Conservation (phyloP, 768 basidiomycete species). For the Tylopilus sp. region DNA sequence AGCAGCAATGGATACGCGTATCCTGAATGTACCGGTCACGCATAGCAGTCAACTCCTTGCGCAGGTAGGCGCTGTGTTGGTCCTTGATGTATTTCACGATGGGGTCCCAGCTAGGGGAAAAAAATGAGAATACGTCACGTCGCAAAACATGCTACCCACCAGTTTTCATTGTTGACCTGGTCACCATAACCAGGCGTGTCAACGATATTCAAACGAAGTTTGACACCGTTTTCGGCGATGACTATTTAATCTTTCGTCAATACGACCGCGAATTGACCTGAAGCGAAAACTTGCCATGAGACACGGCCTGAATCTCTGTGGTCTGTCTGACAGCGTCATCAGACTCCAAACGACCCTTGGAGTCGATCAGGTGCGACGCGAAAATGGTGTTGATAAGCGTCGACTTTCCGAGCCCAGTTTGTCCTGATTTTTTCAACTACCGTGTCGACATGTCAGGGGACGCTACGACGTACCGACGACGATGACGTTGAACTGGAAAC, state of each 20-base stretch:
- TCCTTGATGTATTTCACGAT: slow-evolving; percentile 99
- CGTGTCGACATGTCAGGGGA: background rate
- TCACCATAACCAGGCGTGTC: slow-evolving; percentile 99
- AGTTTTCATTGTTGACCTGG: slow-evolving; percentile 98
- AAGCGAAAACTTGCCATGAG: slow-evolving; percentile 63
- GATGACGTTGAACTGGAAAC: slow-evolving; percentile 99
- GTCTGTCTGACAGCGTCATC: slow-evolving; percentile 93
- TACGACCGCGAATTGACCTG: background rate
- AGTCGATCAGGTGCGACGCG: slow-evolving; percentile 96
- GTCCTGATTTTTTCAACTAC: slow-evolving; percentile 49
- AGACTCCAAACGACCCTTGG: slow-evolving; percentile 87
- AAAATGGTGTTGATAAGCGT: slow-evolving; percentile 99
- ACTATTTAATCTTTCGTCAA: slow-evolving; percentile 45
- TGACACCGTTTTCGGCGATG: slow-evolving; percentile 94
- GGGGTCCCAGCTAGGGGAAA: slow-evolving; percentile 98
- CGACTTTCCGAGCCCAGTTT: slow-evolving; percentile 97
- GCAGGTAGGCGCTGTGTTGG: slow-evolving; percentile 97
- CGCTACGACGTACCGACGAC: slow-evolving; percentile 71
- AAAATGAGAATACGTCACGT: slow-evolving; percentile 3
- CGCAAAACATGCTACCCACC: slow-evolving; percentile 47
- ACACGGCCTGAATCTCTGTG: slow-evolving; percentile 93
- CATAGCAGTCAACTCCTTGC: slow-evolving; percentile 98
- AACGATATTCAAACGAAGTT: slow-evolving; percentile 93
- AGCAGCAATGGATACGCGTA: slow-evolving; percentile 96
- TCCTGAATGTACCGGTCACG: slow-evolving; percentile 98